Conservation (phyloP, 1,284 basidiomycete genomes). For the Peniophora sp. region DNA sequence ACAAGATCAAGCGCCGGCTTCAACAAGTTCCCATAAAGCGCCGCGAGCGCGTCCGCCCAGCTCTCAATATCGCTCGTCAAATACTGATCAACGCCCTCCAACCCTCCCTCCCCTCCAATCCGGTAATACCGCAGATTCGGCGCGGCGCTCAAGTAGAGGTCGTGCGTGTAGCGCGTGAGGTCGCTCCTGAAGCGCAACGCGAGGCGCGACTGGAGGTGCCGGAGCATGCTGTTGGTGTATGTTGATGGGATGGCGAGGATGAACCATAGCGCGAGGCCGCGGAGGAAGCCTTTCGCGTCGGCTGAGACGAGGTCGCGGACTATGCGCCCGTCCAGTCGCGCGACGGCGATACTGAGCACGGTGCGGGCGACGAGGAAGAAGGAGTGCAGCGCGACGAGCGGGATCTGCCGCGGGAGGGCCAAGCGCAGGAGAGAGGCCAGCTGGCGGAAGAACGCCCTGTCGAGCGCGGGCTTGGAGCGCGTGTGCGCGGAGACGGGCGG, state of each 20-base stretch:
- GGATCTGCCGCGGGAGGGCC: slow-evolving; percentile 75
- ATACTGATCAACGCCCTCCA: slow-evolving; percentile 84
- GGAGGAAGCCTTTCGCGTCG: slow-evolving; percentile 78
- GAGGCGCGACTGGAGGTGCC: slow-evolving; percentile 87
- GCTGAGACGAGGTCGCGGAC: slow-evolving; percentile 87
- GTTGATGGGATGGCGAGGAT: slow-evolving; percentile 86
- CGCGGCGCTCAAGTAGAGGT: slow-evolving; percentile 77
- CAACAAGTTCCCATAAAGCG: slow-evolving; percentile 73
- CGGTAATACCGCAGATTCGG: slow-evolving; percentile 70
- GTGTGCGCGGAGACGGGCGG: slow-evolving; percentile 37
- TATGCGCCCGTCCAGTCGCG: slow-evolving; percentile 84
- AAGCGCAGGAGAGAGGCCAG: slow-evolving; percentile 72
- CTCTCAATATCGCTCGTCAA: slow-evolving; percentile 90
- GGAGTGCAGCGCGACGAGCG: slow-evolving; percentile 76
- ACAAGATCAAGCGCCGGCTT: slow-evolving; percentile 90
- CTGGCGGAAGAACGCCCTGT: slow-evolving; percentile 75
- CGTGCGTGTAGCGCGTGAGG: slow-evolving; percentile 87
- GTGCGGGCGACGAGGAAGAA: slow-evolving; percentile 86
- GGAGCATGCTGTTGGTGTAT: slow-evolving; percentile 95
- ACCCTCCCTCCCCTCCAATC: slow-evolving; percentile 41
- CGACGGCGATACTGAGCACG: slow-evolving; percentile 81
- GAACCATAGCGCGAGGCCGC: slow-evolving; percentile 86
- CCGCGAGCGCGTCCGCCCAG: slow-evolving; percentile 84
- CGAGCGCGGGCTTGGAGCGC: slow-evolving; percentile 59
- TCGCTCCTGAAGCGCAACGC: slow-evolving; percentile 81